Conservation (phyloP, 2,329 filamentous ascomycete genomes). For the Pseudomassariella vexata region DNA sequence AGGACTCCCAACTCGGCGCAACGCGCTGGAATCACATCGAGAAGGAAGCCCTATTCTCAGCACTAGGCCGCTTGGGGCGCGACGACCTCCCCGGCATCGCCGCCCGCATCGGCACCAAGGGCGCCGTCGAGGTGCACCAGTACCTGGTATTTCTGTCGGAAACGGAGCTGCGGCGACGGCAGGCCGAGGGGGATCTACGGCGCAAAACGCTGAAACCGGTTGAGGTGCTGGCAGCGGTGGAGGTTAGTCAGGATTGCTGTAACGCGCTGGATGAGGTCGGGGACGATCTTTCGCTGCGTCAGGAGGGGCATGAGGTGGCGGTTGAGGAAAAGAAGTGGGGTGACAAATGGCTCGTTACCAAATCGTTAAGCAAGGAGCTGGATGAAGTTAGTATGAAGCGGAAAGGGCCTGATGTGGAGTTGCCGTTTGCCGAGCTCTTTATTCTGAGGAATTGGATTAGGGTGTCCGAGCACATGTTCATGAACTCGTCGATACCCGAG, state of each 20-base stretch:
- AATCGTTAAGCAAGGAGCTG: slow-evolving; percentile 16
- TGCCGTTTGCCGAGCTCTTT: slow-evolving; percentile 53
- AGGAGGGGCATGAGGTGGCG: slow-evolving; percentile 57
- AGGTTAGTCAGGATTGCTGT: slow-evolving; percentile 63
- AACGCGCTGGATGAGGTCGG: slow-evolving; percentile 62
- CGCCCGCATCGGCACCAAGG: slow-evolving; percentile 62
- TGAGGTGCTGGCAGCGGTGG: slow-evolving; percentile 66
- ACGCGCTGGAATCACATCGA: slow-evolving; percentile 66
- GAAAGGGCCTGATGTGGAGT: no score
- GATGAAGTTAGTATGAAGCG: slow-evolving; percentile 6
- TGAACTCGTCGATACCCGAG: slow-evolving; percentile 60
- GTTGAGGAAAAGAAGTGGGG: slow-evolving; percentile 57
- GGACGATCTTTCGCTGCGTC: slow-evolving; percentile 57
- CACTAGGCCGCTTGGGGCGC: slow-evolving; percentile 57
- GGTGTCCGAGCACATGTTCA: slow-evolving; percentile 64
- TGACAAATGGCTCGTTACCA: slow-evolving; percentile 59
- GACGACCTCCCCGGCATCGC: slow-evolving; percentile 60
- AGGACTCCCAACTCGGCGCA: slow-evolving; percentile 58
- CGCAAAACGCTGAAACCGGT: slow-evolving; percentile 35
- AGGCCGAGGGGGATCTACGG: slow-evolving; percentile 19
- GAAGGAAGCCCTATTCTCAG: slow-evolving; percentile 64
- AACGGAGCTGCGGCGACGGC: slow-evolving; percentile 34
- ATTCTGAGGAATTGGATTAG: slow-evolving; percentile 53
- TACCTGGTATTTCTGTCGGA: slow-evolving; percentile 61
- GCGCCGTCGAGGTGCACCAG: slow-evolving; percentile 64